Evolutionary conservation across 495 filamentous ascomycete species (phyloP), one percentile per base, ranked within the genome.

Genomic region (Daldinia decipiens): DNA sequence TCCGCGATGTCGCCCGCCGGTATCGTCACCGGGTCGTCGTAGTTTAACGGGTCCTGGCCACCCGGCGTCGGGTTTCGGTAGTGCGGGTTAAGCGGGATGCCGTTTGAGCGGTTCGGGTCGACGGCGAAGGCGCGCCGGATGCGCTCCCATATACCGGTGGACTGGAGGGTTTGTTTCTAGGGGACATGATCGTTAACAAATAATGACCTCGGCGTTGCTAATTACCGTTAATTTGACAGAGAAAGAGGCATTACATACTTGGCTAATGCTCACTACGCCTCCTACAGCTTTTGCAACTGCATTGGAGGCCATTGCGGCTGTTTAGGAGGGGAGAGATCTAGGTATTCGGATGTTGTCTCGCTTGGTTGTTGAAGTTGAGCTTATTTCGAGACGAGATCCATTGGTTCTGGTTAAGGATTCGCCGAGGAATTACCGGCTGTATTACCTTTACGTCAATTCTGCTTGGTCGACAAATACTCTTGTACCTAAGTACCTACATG

Each of bases 81-180:
- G 82, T 95, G 91, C 24, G 94, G 89, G 85, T 98, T 98, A 67
- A 99, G 82, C 19, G 96, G 96, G 9, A 98, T 80, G 79, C 96
- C 96, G 70, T 89, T 92, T 50, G 94, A 97, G 67, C 96, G 93
- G 73, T 92, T 89, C 9, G 96, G 89, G 79, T 97, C 95, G 68
- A 99, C 78, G 62, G 95, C 88, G 67, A 97, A 81, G 60, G 87
- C 77, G 55, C 88, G 86, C 74, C 93, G 93, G 76, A 99, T 83
- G 56, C 86, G 84, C 70, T 94, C 93, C 92, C 94, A 98, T 79
- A 98, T 83, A 38, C 96, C 96, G 7, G 84, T 88, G 31, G 95
- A 95, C 73, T 95, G 93, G 69, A 99, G 85, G n/a, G 94, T 94
- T 81, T 98, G 95, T 93, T 98, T 98, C 95, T 99, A 24, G 9